phyloP scores from a whole-genome alignment of 805 yeast genomes.

The Myxozyma udenii region DNA sequence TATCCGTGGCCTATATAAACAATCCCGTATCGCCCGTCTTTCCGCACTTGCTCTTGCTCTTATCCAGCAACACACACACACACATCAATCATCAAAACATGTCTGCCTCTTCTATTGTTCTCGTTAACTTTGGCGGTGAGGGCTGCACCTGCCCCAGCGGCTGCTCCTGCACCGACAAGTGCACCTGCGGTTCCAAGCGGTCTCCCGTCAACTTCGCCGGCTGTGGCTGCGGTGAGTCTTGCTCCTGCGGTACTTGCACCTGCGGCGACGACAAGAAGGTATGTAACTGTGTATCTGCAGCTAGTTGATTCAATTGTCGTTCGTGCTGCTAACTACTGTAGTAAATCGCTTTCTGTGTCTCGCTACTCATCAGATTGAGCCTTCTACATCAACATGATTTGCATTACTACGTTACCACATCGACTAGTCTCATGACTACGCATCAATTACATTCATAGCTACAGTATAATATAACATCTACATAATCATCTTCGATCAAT shows the following conservation, averaged over 20 bases:
- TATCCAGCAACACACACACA: not conserved
- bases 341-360: too few species aligned
- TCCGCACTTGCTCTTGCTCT: not conserved
- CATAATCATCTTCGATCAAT: too few species aligned
- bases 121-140: conserved; percentile 3
- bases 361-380: too few species aligned
- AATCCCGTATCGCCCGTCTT: not conserved
- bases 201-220: conserved; percentile 19
- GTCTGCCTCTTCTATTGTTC: not conserved
- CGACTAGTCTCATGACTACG: too few species aligned
- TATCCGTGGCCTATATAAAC: not conserved
- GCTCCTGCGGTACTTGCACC: conserved; percentile 20
- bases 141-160: conserved; percentile 18
- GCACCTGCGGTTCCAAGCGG: conserved; percentile 17
- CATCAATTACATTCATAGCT: too few species aligned
- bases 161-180: conserved; percentile 11
- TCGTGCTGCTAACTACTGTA: too few species aligned
- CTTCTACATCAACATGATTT: too few species aligned
- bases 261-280: conserved; percentile 21
- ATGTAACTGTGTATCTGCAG: too few species aligned
- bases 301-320: too few species aligned
- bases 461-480: too few species aligned
- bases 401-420: too few species aligned
- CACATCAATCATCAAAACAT: not conserved
- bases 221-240: conserved; percentile 17